phyloP scores from a whole-genome alignment of 352 stramenopile species.

The Globisporangium cederbergense region DNA sequence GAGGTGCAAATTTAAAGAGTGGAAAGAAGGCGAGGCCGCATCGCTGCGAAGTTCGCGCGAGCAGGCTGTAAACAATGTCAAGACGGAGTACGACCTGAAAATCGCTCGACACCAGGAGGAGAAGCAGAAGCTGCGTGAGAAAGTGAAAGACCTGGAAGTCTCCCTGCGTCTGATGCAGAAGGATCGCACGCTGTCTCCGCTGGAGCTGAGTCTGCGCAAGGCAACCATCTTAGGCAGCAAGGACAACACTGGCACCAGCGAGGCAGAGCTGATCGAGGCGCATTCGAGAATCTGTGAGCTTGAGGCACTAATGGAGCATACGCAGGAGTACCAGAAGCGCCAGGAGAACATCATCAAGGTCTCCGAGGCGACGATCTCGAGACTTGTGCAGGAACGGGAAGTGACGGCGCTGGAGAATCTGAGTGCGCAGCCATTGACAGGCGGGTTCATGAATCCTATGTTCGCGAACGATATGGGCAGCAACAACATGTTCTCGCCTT shows the following conservation, averaged over 20 bases:
- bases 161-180: slow-evolving; percentile 63
- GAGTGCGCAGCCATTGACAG: slow-evolving; percentile 31
- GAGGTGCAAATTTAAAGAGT: slow-evolving; percentile 56
- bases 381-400: slow-evolving; percentile 54
- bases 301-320: slow-evolving; percentile 49
- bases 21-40: slow-evolving; percentile 53
- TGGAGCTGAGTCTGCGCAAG: slow-evolving; percentile 64
- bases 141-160: slow-evolving; percentile 71
- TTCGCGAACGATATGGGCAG: not conserved
- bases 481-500: not conserved
- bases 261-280: slow-evolving; percentile 54
- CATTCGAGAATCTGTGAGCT: slow-evolving; percentile 54
- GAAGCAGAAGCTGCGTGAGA: slow-evolving; percentile 70
- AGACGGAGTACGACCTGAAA: slow-evolving; percentile 65
- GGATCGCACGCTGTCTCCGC: slow-evolving; percentile 49
- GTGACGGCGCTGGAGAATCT: slow-evolving; percentile 42
- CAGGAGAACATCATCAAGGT: slow-evolving; percentile 67
- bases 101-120: slow-evolving; percentile 64
- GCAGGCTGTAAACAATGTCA: slow-evolving; percentile 44
- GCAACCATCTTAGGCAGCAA: slow-evolving; percentile 51
- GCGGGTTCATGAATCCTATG: not conserved
- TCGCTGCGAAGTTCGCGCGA: slow-evolving; percentile 37
- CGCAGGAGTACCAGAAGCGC: slow-evolving; percentile 50
- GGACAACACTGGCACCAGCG: slow-evolving; percentile 34
- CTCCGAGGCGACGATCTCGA: slow-evolving; percentile 56